Conservation (phyloP, 768 basidiomycete genomes). For the Xerocomus brunneocitrinus region DNA sequence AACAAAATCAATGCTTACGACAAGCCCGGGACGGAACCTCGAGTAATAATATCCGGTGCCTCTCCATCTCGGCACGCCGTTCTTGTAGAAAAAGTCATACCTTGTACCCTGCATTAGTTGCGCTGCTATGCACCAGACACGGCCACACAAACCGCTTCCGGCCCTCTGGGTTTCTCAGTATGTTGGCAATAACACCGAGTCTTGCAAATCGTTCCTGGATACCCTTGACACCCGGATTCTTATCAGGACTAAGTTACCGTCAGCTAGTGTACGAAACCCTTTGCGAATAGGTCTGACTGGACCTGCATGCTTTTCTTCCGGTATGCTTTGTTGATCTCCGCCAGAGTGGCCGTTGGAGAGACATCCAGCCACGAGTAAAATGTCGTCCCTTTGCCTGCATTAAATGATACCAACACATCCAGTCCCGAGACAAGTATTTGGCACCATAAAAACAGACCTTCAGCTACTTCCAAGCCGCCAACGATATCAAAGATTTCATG, state of each 20-base stretch:
- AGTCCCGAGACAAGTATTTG: constrained; percentile 2
- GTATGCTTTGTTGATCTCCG: constrained; percentile 87
- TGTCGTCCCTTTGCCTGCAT: constrained; percentile 74
- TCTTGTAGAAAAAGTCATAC: constrained; percentile 94
- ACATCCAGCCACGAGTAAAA: constrained; percentile 96
- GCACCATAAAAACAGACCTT: constrained; percentile 46
- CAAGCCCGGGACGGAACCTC: constrained; percentile 90
- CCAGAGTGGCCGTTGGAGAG: constrained; percentile 61
- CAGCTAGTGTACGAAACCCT: constrained; percentile 3
- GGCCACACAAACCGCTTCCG: constrained; percentile 60
- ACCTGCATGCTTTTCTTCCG: constrained; percentile 84
- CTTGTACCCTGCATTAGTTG: constrained; percentile 35
- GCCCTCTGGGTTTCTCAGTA: constrained; percentile 70
- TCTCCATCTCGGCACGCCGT: constrained; percentile 95
- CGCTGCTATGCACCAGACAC: not conserved
- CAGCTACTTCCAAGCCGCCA: constrained; percentile 68
- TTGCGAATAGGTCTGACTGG: constrained; percentile 57
- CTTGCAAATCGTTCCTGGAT: constrained; percentile 90
- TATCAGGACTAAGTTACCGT: constrained; percentile 70
- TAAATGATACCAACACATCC: not conserved
- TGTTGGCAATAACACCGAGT: constrained; percentile 78
- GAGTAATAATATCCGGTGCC: constrained; percentile 97
- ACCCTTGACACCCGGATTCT: constrained; percentile 81
- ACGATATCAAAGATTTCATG: constrained; percentile 97
- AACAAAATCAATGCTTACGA: constrained; percentile 40